Conservation (phyloP, 371 early-diverging fungal species). For the Ecytonucleospora hepatopenaei region DNA sequence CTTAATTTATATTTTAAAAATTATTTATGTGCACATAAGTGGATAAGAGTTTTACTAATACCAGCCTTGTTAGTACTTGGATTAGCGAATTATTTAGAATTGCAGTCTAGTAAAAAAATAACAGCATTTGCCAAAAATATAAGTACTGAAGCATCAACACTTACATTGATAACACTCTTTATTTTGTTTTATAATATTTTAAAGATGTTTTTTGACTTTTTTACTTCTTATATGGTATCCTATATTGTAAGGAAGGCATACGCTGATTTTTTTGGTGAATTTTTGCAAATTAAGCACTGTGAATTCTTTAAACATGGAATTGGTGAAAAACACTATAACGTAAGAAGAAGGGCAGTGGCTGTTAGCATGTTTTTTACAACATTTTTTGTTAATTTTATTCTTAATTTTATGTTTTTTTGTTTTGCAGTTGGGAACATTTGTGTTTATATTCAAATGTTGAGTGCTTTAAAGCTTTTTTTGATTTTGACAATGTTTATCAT, state of each 20-base stretch:
- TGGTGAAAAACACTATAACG: slow-evolving; percentile 24
- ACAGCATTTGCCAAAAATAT: not conserved
- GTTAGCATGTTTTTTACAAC: slow-evolving; percentile 15
- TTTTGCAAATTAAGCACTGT: slow-evolving; percentile 4
- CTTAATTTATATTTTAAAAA: not conserved
- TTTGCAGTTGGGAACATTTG: not conserved
- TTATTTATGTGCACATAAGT: not conserved
- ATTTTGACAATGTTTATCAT: not conserved
- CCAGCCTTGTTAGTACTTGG: not conserved
- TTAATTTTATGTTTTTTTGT: slow-evolving; percentile 11
- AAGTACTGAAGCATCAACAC: too few species aligned
- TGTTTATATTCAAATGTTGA: not conserved
- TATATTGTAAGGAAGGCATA: slow-evolving; percentile 4
- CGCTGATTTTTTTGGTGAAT: slow-evolving; percentile 20
- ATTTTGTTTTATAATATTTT: not conserved
- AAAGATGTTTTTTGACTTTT: slow-evolving; percentile 4
- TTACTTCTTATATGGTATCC: slow-evolving; percentile 16
- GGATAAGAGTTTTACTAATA: not conserved
- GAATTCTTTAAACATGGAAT: slow-evolving; percentile 6
- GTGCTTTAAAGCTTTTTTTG: not conserved
- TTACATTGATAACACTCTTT: not conserved
- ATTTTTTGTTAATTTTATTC: not conserved
- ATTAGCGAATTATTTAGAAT: not conserved
- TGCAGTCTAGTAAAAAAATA: not conserved
- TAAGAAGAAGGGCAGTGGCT: slow-evolving; percentile 6